Conservation (phyloP, 2,329 filamentous ascomycete genomes). For the Cladosporium sp. region DNA sequence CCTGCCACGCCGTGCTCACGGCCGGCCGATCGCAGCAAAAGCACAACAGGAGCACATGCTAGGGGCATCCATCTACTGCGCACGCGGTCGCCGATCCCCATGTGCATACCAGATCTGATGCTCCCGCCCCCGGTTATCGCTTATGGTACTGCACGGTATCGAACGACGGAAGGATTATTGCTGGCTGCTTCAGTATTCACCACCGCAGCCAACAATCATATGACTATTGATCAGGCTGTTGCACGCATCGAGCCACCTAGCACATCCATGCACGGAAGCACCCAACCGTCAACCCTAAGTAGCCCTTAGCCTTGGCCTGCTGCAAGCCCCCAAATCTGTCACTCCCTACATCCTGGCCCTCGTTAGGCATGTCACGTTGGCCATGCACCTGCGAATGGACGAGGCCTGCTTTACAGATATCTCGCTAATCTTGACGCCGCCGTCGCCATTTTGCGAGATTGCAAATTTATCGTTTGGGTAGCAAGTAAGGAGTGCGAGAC, state of each 20-base stretch:
- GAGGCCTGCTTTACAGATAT: neutral
- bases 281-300: conserved; percentile 5
- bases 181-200: too few species aligned
- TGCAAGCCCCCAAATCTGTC: conserved; percentile 6
- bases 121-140: too few species aligned
- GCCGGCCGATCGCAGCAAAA: conserved; percentile 1
- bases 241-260: too few species aligned
- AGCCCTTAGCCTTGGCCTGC: neutral
- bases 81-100: conserved; percentile 11
- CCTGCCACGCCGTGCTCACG: conserved; percentile 9
- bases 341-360: neutral
- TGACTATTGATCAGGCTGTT: too few species aligned
- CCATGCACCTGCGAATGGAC: neutral
- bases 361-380: neutral
- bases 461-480: too few species aligned
- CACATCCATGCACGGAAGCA: neutral
- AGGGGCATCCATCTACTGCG: too few species aligned
- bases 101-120: neutral
- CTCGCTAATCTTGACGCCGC: conserved; percentile 11
- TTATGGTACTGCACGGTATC: too few species aligned
- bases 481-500: too few species aligned
- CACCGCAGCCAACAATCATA: too few species aligned
- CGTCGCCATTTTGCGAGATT: too few species aligned
- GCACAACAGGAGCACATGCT: neutral
- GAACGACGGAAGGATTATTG: too few species aligned